Base-by-base conservation (phyloP, 2,329 filamentous ascomycete species). In the Parastagonospora avenae region DNA sequence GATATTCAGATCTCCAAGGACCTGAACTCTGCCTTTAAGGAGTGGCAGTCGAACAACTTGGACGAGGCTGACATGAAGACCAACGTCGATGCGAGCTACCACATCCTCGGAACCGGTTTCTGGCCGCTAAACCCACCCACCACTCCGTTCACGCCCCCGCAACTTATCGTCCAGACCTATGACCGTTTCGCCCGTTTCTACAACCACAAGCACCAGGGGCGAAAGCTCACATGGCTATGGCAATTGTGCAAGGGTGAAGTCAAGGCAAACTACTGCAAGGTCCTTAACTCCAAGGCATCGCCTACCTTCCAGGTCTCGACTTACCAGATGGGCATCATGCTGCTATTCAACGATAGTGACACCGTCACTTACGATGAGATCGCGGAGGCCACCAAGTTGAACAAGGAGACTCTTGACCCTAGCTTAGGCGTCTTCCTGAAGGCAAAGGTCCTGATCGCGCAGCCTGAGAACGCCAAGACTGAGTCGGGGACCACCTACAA, bases 1-100 rank as follows among this genome's bases (percentile, higher is more conserved):
- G 94, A 99, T 71, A 97, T 99, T 81, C 94, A 99, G 74, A 96
- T 96, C 43, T 97, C 93, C 58, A 97, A 97, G 77, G 94, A 99
- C 76, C 83, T 99, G 40, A 99, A 99, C 75, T 84, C 85, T 41
- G 87, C 88, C 28, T 99, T 95, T 80, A 89, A 90, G 67, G 90
- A 92, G 31, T 89, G 84, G 74, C 87, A 92, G 64, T 78, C 83
- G 9, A 82, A 83, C 63, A 80, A 80, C n/a, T 81, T 91, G 35
- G 85, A 85, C 52, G 83, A 82, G 38, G 79, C 85, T 12, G 84
- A 86, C 45, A 76, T 80, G 46, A 91, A 90, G 78, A 84, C 83
- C 40, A 80, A 87, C 15, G 81, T 92, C 33, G 94, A 99, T 70
- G 91, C 94, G 5, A 86, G 89, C 42, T 99, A 96, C 77, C 90